Evolutionary conservation across 2,329 filamentous ascomycete species (phyloP), one percentile per base, ranked within the genome.

Genomic region (Mycosphaerelloides madeirae): DNA sequence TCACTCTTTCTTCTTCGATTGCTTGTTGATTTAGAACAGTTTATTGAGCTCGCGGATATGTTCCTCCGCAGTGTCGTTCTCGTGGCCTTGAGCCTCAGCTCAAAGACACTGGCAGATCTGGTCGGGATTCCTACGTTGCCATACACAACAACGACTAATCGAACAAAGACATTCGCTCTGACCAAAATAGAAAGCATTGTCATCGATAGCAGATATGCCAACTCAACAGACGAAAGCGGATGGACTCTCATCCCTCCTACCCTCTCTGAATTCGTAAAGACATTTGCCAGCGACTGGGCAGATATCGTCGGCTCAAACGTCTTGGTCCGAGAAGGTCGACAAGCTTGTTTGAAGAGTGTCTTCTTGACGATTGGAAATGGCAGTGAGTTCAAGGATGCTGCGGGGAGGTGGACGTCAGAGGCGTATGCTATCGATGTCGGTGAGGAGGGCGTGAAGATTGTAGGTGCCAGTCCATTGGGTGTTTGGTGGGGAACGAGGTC

Each of bases 401-500:
- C 69, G 11, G 73, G 73, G 0, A 62, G 70, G 6, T 56, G 54
- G 29, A 77, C 74, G 0, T 68, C 71, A 0, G 75, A 80, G 54
- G 74, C 69, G 6, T 77, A 79, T 57, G 61, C 63, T 3, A 60
- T 79, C 9, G 61, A 65, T 9, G 61, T 77, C 3, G 64, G 63
- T 13, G 43, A 55, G 4, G 54, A 63, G 9, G 68, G 70, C 3
- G 61, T 79, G 12, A 64, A 60, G 9, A 73, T 81, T 50, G 63
- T 64, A 3, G 77, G 77, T 1, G 74, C 76, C 6, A 77, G 75
- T 39, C 70, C 77, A 0, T 65, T 78, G 5, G 78, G 78, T 8
- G 72, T 68, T 40, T 80, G 75, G 73, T 80, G 78, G 78, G 77
- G 71, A 29, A 79, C 77, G 0, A 67, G 77, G 25, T 75, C 76